These are phyloP conservation scores for Scalesia atractyloides DNA, from an alignment of 129 eudicot genomes.

Conservation along the genomic window DNA sequence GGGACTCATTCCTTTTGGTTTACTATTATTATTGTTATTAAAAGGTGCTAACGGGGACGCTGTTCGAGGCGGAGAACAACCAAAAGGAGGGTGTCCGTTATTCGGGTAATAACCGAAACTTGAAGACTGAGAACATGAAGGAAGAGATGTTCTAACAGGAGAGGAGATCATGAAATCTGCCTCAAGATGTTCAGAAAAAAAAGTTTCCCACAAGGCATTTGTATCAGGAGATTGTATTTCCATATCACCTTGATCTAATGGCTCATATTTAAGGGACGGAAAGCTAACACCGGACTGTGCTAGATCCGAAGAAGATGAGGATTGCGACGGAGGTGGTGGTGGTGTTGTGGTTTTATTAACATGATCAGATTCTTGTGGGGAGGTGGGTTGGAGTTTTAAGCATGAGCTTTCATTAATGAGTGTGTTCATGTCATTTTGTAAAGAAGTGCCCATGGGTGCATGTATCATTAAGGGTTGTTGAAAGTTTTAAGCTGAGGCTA, in stretches of 20 bases:
- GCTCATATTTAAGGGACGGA: conserved; percentile 48
- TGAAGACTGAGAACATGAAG: conserved; percentile 36
- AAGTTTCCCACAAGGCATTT: conserved; percentile 60
- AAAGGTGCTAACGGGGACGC: conserved; percentile 43
- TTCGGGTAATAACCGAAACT: conserved; percentile 9
- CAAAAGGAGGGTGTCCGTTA: conserved; percentile 13
- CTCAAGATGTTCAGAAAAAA: conserved; percentile 58
- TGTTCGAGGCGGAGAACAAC: conserved; percentile 40
- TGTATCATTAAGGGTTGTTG: conserved; percentile 30
- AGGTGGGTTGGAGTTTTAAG: conserved; percentile 37
- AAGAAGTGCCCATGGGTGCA: conserved; percentile 27
- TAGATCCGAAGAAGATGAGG: conserved; percentile 32
- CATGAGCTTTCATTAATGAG: conserved; percentile 37
- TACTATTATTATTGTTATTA: conserved; percentile 20
- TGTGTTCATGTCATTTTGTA: conserved; percentile 41
- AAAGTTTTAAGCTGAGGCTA: conserved; percentile 36
- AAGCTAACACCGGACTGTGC: conserved; percentile 45
- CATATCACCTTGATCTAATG: conserved; percentile 40
- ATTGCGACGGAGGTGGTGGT: conserved; percentile 9
- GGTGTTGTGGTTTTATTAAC: conserved; percentile 30
- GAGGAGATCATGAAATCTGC: conserved; percentile 76
- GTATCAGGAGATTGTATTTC: conserved; percentile 64
- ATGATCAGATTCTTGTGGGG: conserved; percentile 22
- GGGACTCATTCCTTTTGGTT: conserved; percentile 72
- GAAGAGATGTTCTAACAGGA: conserved; percentile 44